Base-by-base conservation (phyloP, 106 monocot genomes). In the Vanilla planifolia region DNA sequence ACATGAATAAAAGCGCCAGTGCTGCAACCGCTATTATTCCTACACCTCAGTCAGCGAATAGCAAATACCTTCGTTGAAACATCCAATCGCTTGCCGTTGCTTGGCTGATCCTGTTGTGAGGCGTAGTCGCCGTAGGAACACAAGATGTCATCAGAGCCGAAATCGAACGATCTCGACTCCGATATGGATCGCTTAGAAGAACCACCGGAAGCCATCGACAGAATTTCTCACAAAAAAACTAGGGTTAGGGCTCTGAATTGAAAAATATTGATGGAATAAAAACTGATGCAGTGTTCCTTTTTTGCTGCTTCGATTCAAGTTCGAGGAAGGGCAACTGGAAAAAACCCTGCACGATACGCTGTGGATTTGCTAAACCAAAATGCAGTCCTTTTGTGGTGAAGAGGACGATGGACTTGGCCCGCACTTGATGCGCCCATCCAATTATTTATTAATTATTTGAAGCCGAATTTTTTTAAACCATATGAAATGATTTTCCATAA, bases 61-160 rank as follows among this genome's bases (percentile, higher is more conserved):
- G 22, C 14, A 26, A 33, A 59, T 61, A 90, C 90, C 84, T 87
- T 96, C 2, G 46, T 66, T 9, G 74, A 33, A 27, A 70, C 71
- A 61, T 86, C 86, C 20, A 76, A 73, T 71, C 83, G 82, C 64
- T 34, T 83, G 39, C 68, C 79, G 52, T 74, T 84, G 28, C 20
- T 34, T 63, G 79, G 42, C 13, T 48, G 34, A 47, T 93, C 85
- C 63, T 74, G 67, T 42, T 69, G 71, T 21, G 40, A 15, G 17
- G 62, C 47, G 64, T 55, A 79, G 48, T 88, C 96, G 40, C 88
- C 96, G 61, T 92, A 92, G 29, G 96, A 71, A 70, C 84, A 85
- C 27, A 98, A 77, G 9, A 91, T 84, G 45, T 98, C 96, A 64
- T 91, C 91, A 22, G 91, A 61, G 40, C 82, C 88, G 57, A 98